These are phyloP conservation scores for Exophiala spinifera DNA, from an alignment of 2,329 filamentous ascomycete genomes.

Conservation along the genomic window DNA sequence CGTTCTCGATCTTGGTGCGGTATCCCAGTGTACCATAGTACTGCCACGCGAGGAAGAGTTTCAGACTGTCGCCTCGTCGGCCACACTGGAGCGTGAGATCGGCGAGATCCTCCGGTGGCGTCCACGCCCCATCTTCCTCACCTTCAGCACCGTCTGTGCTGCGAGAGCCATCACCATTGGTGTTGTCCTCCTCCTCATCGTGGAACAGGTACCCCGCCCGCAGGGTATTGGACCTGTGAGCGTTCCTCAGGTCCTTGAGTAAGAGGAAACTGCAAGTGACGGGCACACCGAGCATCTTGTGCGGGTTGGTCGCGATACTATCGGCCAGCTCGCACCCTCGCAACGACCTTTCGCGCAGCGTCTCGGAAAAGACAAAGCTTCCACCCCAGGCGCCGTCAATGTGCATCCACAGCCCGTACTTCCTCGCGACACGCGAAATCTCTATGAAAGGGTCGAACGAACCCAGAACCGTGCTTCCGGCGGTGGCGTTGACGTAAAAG, in stretches of 20 bases:
- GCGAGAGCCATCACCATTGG: too few relatives aligned
- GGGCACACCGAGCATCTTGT: constrained; percentile 95
- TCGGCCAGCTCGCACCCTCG: constrained; percentile 71
- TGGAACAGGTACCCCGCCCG: constrained; percentile 86
- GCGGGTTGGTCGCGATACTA: constrained; percentile 83
- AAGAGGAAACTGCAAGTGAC: constrained; percentile 89
- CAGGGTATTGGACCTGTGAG: constrained; percentile 81
- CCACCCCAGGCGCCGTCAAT: constrained; percentile 92
- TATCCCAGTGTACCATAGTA: constrained; percentile 82
- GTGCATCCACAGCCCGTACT: constrained; percentile 81
- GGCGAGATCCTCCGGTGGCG: constrained; percentile 80
- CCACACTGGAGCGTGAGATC: constrained; percentile 94
- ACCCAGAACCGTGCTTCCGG: constrained; percentile 88
- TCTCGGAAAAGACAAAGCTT: constrained; percentile 67
- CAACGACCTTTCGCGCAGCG: constrained; percentile 62
- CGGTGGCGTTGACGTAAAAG: constrained; percentile 93
- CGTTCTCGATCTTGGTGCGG: constrained; percentile 64
- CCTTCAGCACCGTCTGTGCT: background rate
- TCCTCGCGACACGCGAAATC: constrained; percentile 67
- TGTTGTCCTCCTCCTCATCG: constrained; percentile 36
- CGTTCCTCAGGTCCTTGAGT: constrained; percentile 68
- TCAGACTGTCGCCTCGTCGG: constrained; percentile 77
- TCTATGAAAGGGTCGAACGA: constrained; percentile 77
- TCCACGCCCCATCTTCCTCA: constrained; percentile 26
- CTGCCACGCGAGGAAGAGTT: constrained; percentile 82